Base-by-base conservation (phyloP, 1,139 yeast genomes). In the Candida gigantensis region DNA sequence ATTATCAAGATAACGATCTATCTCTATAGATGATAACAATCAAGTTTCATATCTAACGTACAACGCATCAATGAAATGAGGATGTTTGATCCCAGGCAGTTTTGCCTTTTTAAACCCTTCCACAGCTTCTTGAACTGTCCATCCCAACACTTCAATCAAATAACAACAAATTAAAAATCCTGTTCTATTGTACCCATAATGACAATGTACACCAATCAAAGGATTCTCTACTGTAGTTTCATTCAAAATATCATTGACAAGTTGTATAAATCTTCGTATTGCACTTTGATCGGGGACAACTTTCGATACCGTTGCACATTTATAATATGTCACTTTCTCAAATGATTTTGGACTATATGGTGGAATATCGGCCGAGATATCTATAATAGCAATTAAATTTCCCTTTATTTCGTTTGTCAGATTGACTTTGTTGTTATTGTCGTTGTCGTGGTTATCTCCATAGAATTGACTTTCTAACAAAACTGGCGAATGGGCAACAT, bases 121-220 rank as follows among this genome's bases (percentile, higher is more conserved):
- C 5, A 84, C 69, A 0, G 92, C 87, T 33, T 81, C 84, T 32
- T 64, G 65, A 3, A 84, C 86, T 3, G 72, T 51, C 77, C 84
- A 77, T 0, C 79, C 79, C 18, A 77, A 58, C 38, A 62, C 62
- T 49, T 82, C 88, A 28, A 84, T 71, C 51, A 84, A 63, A 53
- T 81, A 84, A 50, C 86, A 78, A 50, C 87, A 81, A 17, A 84
- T 77, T 41, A 84, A 69, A 50, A 79, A 84, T 2, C 94, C 94
- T 0, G 94, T 84, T 37, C 94, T 64, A 55, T 84, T 84, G 57
- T 83, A 85, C 3, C 94, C 94, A 53, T 84, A 84, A 54, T 84
- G 94, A 54, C 94, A 84, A 57, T 84, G 94, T 4, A 84, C 84
- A 0, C 77, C 89, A 4, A 84, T 62, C 23, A 69, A 60, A 6